Evolutionary conservation across 208 protist species (phyloP).

Genomic region (Trichomonas vaginalis): DNA sequence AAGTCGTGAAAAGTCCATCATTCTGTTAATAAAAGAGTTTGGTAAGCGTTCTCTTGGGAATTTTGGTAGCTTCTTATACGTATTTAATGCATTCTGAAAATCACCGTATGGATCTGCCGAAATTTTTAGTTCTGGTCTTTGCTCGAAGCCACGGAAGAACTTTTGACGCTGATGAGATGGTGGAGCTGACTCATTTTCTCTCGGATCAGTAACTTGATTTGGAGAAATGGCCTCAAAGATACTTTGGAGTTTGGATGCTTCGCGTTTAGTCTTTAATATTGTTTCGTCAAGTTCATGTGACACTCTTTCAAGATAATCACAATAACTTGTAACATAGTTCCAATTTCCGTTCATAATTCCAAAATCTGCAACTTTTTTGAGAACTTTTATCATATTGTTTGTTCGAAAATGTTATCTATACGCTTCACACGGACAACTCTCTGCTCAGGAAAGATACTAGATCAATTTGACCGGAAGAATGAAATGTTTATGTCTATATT

Average conservation of each 20-base stretch:
- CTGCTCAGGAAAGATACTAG: too few relatives aligned
- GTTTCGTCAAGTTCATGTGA: neutral
- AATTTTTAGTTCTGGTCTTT: neutral
- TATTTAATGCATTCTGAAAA: neutral
- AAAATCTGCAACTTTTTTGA: too few relatives aligned
- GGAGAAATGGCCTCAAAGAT: neutral
- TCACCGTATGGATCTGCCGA: neutral
- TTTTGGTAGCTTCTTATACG: neutral
- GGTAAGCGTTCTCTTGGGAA: neutral
- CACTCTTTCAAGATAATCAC: neutral
- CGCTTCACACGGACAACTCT: too few relatives aligned
- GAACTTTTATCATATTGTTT: too few relatives aligned
- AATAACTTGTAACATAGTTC: neutral
- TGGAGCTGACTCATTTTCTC: neutral
- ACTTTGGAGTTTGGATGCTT: neutral
- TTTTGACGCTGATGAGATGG: neutral
- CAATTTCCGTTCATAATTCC: neutral
- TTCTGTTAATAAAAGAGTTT: neutral
- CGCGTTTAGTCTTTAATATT: neutral
- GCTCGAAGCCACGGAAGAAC: neutral
- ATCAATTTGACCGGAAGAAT: too few relatives aligned
- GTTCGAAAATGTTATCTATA: too few relatives aligned
- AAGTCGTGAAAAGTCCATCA: neutral
- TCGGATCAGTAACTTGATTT: neutral
- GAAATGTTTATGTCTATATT: too few relatives aligned